phyloP scores from a whole-genome alignment of 805 yeast genomes.

The Barnettozyma populi region DNA sequence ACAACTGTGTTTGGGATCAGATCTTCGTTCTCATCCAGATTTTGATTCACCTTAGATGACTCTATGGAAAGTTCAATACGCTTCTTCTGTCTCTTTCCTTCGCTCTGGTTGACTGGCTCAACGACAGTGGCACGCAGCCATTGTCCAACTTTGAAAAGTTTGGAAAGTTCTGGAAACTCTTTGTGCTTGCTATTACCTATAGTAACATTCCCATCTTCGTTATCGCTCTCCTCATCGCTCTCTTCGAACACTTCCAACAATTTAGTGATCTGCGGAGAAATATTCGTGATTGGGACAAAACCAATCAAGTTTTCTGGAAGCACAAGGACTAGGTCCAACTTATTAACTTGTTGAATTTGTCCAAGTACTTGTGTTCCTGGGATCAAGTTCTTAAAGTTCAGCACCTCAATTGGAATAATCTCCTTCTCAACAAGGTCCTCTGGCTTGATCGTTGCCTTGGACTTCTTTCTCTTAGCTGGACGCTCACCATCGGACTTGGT shows the following conservation, averaged over 20 bases:
- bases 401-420: conserved; percentile 51
- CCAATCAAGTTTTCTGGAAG: conserved; percentile 81
- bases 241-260: conserved; percentile 53
- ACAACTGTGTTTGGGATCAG: conserved; percentile 53
- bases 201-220: conserved; percentile 29
- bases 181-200: conserved; percentile 25
- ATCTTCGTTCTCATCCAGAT: conserved; percentile 55
- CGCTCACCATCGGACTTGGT: conserved; percentile 19
- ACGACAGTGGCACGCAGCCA: conserved; percentile 83
- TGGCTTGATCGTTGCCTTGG: conserved; percentile 25
- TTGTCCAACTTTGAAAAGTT: conserved; percentile 65
- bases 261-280: conserved; percentile 58
- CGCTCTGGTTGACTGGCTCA: conserved; percentile 37
- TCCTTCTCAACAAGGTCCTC: conserved; percentile 20
- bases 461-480: conserved; percentile 39
- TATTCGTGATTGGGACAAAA: conserved; percentile 65
- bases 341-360: conserved; percentile 56
- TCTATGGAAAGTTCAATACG: conserved; percentile 68
- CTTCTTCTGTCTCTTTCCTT: conserved; percentile 37
- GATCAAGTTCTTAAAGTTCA: conserved; percentile 54
- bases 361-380: conserved; percentile 78
- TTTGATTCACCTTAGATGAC: conserved; percentile 64
- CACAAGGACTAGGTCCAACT: conserved; percentile 60
- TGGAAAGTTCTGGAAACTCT: conserved; percentile 51
- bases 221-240: conserved; percentile 32